phyloP scores from a whole-genome alignment of 371 early-diverging fungal species.

The Rhizopus delemar region DNA sequence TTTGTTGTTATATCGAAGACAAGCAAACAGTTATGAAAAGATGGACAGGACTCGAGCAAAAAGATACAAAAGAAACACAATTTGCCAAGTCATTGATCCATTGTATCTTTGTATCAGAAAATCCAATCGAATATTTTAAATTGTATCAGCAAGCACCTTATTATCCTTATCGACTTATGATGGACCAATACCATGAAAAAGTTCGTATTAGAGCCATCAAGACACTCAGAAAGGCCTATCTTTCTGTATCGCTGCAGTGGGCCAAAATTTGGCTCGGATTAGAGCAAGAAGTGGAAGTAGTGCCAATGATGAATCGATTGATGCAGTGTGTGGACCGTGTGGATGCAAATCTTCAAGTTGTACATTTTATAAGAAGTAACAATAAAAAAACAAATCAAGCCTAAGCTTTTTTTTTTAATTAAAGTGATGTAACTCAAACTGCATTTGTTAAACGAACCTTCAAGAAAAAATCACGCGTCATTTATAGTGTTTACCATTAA shows the following conservation, averaged over 20 bases:
- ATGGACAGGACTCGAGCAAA: neutral
- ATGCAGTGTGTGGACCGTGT: conserved; percentile 17
- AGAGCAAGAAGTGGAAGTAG: conserved; percentile 3
- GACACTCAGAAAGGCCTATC: conserved; percentile 19
- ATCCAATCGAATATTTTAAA: conserved; percentile 16
- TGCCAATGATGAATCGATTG: conserved; percentile 7
- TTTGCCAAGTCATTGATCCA: conserved; percentile 17
- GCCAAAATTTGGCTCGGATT: conserved; percentile 20
- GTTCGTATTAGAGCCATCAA: conserved; percentile 16
- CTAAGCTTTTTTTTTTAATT: neutral
- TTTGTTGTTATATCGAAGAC: conserved; percentile 13
- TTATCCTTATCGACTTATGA: conserved; percentile 7
- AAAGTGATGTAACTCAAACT: neutral
- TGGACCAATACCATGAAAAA: conserved; percentile 11
- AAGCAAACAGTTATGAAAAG: neutral
- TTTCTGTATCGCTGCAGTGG: conserved; percentile 19
- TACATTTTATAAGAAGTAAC: conserved; percentile 14
- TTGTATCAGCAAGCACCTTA: conserved; percentile 22
- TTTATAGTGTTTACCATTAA: too few species aligned
- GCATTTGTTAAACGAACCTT: neutral
- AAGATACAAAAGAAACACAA: conserved; percentile 12
- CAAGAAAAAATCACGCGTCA: too few species aligned
- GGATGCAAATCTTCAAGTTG: conserved; percentile 13
- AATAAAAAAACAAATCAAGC: neutral
- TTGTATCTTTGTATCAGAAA: conserved; percentile 5